Conservation (phyloP, 495 filamentous ascomycete species). For the Aspergillus steynii region DNA sequence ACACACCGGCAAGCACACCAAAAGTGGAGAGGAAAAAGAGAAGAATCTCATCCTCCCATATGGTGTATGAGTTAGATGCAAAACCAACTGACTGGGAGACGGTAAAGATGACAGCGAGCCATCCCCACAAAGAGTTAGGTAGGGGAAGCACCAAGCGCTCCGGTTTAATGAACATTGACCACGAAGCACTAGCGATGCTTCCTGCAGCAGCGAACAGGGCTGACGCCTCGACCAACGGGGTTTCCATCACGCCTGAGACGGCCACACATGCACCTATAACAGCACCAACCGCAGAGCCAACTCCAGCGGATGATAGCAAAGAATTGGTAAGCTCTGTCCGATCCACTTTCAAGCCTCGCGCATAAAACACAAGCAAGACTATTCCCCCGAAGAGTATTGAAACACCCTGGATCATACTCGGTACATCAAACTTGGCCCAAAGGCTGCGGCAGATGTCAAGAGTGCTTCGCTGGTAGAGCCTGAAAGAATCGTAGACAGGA, state of each 20-base stretch:
- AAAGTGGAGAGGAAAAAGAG: slow-evolving; percentile 89
- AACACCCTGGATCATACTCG: slow-evolving; percentile 81
- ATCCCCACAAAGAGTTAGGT: slow-evolving; percentile 84
- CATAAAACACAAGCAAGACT: slow-evolving; percentile 67
- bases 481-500: slow-evolving; percentile 59
- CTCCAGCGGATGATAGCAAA: slow-evolving; percentile 45
- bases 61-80: slow-evolving; percentile 96
- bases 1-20: slow-evolving; percentile 67
- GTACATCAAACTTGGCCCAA: slow-evolving; percentile 89
- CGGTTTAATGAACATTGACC: slow-evolving; percentile 52
- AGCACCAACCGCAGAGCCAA: slow-evolving; percentile 45
- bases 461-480: slow-evolving; percentile 73
- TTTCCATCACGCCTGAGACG: slow-evolving; percentile 26
- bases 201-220: slow-evolving; percentile 56
- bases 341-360: slow-evolving; percentile 56
- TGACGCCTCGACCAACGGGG: slow-evolving; percentile 29
- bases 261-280: slow-evolving; percentile 28
- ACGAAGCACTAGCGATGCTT: slow-evolving; percentile 61
- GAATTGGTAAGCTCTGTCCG: slow-evolving; percentile 51
- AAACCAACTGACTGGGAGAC: slow-evolving; percentile 83
- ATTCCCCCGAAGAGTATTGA: slow-evolving; percentile 66
- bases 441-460: slow-evolving; percentile 77
- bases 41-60: slow-evolving; percentile 98
- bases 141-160: slow-evolving; percentile 55
- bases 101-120: slow-evolving; percentile 79